Evolutionary conservation across 2,329 filamentous ascomycete genomes (phyloP).

Genomic region (Metarhizium guizhouense): DNA sequence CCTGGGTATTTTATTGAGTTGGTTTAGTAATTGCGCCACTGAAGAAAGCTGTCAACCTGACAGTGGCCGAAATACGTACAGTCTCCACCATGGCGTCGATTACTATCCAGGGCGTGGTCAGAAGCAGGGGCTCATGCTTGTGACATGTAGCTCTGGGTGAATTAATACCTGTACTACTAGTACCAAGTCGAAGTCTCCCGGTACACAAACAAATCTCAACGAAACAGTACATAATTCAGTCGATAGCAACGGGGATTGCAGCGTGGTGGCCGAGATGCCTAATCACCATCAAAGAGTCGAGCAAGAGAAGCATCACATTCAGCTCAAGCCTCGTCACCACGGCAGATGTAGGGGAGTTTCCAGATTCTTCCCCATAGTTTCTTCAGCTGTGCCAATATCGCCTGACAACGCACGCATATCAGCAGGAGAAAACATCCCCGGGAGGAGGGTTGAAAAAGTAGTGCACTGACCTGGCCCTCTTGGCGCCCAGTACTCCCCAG

Average conservation of each 20-base stretch:
- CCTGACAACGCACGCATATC: slow-evolving; percentile 24
- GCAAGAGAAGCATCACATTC: not conserved
- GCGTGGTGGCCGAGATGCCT: not conserved
- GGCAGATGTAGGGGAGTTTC: slow-evolving; percentile 57
- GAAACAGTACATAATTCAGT: not conserved
- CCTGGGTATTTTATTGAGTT: too few relatives aligned
- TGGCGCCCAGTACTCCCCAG: slow-evolving; percentile 66
- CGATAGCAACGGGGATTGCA: not conserved
- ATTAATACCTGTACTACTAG: not conserved
- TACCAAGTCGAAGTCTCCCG: not conserved
- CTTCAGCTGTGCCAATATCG: slow-evolving; percentile 61
- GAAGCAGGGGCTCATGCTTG: too few relatives aligned
- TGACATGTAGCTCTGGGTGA: too few relatives aligned
- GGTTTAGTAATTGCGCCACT: too few relatives aligned
- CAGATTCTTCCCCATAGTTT: slow-evolving; percentile 51
- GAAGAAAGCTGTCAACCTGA: not conserved
- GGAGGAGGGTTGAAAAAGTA: not conserved
- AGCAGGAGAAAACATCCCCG: not conserved
- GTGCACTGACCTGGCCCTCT: slow-evolving; percentile 51
- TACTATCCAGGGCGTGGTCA: not conserved
- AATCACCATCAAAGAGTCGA: not conserved
- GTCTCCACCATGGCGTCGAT: not conserved
- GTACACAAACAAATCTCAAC: not conserved
- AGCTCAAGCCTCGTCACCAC: slow-evolving; percentile 36
- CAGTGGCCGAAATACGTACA: not conserved